A percentile compares a stretch with the other conserved stretches of the same genome.
phyloP scores from a whole-genome alignment of 1,284 basidiomycete species.

The Ustilago xerochloae region DNA sequence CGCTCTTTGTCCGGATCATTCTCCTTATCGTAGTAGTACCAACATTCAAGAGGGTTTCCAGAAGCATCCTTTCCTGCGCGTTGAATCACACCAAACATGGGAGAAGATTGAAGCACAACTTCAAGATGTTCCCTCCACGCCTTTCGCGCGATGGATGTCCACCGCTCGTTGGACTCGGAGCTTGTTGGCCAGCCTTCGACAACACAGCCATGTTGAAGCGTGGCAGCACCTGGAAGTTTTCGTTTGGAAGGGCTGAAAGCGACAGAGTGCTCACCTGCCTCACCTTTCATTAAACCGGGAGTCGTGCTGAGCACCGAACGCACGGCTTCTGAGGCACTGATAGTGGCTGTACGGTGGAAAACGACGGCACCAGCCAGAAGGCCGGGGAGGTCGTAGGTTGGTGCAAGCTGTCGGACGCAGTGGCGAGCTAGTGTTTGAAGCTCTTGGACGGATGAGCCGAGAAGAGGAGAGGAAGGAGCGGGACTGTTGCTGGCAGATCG shows the following conservation, averaged over 20 bases:
- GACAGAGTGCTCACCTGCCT: conserved; percentile 54
- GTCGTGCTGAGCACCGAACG: conserved; percentile 61
- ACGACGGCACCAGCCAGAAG: conserved; percentile 66
- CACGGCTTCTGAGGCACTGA: conserved; percentile 62
- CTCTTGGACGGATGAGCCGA: conserved; percentile 33
- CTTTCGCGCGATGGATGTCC: conserved; percentile 52
- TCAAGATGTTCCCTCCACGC: conserved; percentile 65
- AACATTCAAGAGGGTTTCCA: conserved; percentile 65
- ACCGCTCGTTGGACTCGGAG: conserved; percentile 40
- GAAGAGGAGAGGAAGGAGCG: conserved; percentile 30
- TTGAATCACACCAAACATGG: conserved; percentile 66
- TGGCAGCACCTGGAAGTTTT: conserved; percentile 27
- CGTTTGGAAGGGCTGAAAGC: conserved; percentile 53
- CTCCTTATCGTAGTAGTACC: conserved; percentile 67
- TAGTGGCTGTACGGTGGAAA: conserved; percentile 67
- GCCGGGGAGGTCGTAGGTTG: conserved; percentile 64
- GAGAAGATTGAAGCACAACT: conserved; percentile 52
- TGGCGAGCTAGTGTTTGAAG: conserved; percentile 43
- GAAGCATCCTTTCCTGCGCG: conserved; percentile 64
- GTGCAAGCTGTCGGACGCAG: conserved; percentile 53
- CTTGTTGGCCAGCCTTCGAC: conserved; percentile 46
- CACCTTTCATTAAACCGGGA: conserved; percentile 61
- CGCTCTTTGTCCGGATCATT: conserved; percentile 63
- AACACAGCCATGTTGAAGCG: conserved; percentile 44
- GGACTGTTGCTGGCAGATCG: conserved; percentile 50